Percentiles rank a stretch among this genome's conserved stretches.
phyloP scores from a whole-genome alignment of 768 basidiomycete genomes.

The Roridomyces roridus region DNA sequence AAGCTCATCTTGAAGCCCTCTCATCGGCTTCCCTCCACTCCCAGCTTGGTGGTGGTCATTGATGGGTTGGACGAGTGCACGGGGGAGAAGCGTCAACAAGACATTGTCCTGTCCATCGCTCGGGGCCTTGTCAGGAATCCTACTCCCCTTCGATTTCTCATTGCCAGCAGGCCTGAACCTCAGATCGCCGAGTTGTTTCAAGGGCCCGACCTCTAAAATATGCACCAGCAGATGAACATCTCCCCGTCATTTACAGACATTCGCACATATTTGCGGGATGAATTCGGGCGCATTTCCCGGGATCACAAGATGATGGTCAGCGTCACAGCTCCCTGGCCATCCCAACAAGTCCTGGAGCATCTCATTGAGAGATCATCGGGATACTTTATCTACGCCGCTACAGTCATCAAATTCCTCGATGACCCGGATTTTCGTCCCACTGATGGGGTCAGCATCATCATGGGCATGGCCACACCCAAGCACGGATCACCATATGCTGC shows the following conservation, averaged over 20 bases:
- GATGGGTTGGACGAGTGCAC: too few relatives aligned
- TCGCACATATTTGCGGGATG: neutral
- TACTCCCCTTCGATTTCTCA: neutral
- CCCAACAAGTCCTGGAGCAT: neutral
- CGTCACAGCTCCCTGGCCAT: neutral
- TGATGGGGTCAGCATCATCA: neutral
- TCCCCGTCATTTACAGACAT: neutral
- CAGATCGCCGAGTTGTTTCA: neutral
- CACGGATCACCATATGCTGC: neutral
- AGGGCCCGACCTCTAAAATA: too few relatives aligned
- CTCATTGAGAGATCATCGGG: conserved; percentile 2
- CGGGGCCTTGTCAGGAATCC: neutral
- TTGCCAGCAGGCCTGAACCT: conserved; percentile 3
- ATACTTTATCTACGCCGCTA: conserved; percentile 9
- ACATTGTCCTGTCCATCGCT: neutral
- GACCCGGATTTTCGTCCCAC: conserved; percentile 4
- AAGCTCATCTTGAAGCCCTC: too few relatives aligned
- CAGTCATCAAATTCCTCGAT: conserved; percentile 1
- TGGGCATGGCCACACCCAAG: neutral
- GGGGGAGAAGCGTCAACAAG: neutral
- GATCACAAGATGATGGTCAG: neutral
- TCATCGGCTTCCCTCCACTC: too few relatives aligned
- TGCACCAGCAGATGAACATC: too few relatives aligned
- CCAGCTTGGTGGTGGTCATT: too few relatives aligned
- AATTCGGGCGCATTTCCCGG: neutral